Evolutionary conservation across 257 asterid genomes (phyloP).

Genomic region (Thymus mandschuricus): DNA sequence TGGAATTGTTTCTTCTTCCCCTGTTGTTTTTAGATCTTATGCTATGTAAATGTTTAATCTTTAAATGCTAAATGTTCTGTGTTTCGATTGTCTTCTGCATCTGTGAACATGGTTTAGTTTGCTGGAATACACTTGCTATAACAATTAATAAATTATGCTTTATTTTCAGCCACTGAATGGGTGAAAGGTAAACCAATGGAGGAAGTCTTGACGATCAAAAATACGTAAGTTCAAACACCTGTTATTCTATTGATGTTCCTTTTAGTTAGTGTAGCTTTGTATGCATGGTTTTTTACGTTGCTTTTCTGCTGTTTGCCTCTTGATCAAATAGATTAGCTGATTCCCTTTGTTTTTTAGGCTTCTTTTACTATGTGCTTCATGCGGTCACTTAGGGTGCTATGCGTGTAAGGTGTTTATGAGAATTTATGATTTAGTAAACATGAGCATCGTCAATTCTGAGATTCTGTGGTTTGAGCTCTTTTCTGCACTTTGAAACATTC

Average conservation of each 20-base stretch:
- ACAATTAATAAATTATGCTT: background rate
- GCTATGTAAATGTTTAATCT: conserved; percentile 9
- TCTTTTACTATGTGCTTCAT: background rate
- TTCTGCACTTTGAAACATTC: background rate
- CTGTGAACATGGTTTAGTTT: background rate
- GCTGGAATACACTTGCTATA: background rate
- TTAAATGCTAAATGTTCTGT: background rate
- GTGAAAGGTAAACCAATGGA: conserved; percentile 93
- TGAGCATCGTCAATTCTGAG: background rate
- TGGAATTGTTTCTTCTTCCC: too few relatives aligned
- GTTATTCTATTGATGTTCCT: conserved; percentile 13
- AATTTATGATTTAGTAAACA: background rate
- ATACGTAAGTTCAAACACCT: conserved; percentile 60
- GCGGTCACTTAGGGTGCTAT: background rate
- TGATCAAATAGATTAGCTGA: background rate
- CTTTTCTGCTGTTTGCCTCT: background rate
- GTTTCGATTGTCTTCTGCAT: background rate
- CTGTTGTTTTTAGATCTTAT: background rate
- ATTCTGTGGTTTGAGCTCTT: background rate
- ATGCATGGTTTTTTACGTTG: background rate
- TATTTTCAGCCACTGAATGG: conserved; percentile 89
- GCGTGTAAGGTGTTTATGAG: conserved; percentile 5
- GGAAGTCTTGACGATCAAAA: conserved; percentile 81
- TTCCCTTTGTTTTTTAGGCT: background rate
- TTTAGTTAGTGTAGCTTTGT: background rate